Evolutionary conservation across 768 basidiomycete species (phyloP), one percentile per base, ranked within the genome.

Genomic region (Lanmaoa rubissima): DNA sequence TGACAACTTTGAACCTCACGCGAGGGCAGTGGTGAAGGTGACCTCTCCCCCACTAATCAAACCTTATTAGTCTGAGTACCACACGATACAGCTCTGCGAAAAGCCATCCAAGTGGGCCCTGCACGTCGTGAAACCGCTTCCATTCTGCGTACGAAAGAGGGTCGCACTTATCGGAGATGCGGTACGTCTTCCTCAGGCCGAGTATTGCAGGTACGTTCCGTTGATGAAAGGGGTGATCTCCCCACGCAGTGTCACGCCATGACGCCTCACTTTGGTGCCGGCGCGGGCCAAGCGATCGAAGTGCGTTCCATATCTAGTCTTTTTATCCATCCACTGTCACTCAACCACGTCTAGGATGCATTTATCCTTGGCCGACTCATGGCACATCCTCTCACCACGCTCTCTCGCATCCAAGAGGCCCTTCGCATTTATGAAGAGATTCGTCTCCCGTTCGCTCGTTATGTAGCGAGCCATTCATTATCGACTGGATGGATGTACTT

Each of bases 91-190:
- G 77, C 72, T 70, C 45, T 69, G 75, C 31, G 66, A 73, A 9
- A 62, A 65, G 10, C 69, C 75, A 1, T 74, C 70, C 28, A 75
- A 67, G 62, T 83, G 82, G 79, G 75, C 76, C 2, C 61, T 83
- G 35, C 76, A 79, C 47, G 68, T 70, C 31, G 62, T 84, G 32
- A 72, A 72, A 16, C 72, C 73, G 7, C 66, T 83, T 12, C 72
- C 75, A 0, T 72, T 70, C 5, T 80, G 71, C 50, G 73, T 74
- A 3, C 67, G 63, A 19, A 74, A 73, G 11, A 68, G 72, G 5
- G 75, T 82, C 0, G 76, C 76, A 5, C 70, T 86, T 12, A 65
- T 79, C 5, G 82, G 82, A 7, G 83, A 85, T 62, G 76, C 82
- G 14, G 78, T 79, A 50, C 41, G 73, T 56, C n/a, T n/a, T 19